Evolutionary conservation across 305 asterid species (phyloP).

Genomic region (Rubia tinctorum): DNA sequence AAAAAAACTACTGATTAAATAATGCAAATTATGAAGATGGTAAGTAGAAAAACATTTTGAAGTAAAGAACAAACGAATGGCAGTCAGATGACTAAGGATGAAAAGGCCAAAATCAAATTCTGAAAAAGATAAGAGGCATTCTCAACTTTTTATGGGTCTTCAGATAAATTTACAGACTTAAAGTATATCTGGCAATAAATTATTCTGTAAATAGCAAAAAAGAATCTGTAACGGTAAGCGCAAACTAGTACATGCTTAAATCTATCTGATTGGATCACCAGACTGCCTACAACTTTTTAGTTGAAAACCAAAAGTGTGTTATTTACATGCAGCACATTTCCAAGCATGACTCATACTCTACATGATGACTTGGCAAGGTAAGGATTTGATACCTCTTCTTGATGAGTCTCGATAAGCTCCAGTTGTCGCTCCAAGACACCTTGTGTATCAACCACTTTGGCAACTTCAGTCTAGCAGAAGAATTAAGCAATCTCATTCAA

Average conservation of each 20-base stretch:
- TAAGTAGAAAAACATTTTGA: background rate
- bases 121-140: background rate
- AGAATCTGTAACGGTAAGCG: background rate
- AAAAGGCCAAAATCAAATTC: background rate
- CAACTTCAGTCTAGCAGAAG: constrained; percentile 78
- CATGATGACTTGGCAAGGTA: background rate
- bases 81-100: background rate
- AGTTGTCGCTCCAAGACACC: constrained; percentile 78
- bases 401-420: constrained; percentile 96
- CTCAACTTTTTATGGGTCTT: background rate
- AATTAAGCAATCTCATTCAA: constrained; percentile 4
- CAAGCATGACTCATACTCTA: background rate
- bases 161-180: background rate
- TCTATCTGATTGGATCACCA: background rate
- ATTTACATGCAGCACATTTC: background rate
- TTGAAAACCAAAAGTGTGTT: background rate
- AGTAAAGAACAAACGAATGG: background rate
- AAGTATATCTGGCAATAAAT: background rate
- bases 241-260: background rate
- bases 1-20: background rate
- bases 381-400: constrained; percentile 64
- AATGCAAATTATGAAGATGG: background rate
- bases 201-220: background rate
- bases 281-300: background rate
- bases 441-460: constrained; percentile 90